Evolutionary conservation across 768 basidiomycete genomes (phyloP).

Genomic region (Podaxis mareebaensis): DNA sequence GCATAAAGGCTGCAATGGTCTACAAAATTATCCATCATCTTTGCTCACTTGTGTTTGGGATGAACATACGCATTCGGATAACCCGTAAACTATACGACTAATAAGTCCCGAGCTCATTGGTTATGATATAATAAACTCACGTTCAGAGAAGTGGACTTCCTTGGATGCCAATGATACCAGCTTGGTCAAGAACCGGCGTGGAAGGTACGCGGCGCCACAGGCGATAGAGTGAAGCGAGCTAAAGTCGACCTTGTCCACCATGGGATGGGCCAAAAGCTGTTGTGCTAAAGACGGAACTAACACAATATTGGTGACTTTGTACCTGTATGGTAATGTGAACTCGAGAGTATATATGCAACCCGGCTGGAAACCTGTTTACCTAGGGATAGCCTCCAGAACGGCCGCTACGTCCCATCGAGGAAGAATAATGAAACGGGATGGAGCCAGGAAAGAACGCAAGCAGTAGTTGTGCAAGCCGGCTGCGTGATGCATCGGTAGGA

Average conservation of each 20-base stretch:
- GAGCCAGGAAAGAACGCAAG: slow-evolving; percentile 49
- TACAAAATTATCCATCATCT: slow-evolving; percentile 23
- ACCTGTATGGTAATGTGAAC: too few species aligned
- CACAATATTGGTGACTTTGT: too few species aligned
- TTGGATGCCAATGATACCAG: slow-evolving; percentile 35
- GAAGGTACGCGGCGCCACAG: slow-evolving; percentile 70
- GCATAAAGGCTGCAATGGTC: slow-evolving; percentile 54
- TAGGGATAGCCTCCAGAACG: slow-evolving; percentile 55
- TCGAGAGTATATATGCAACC: neutral
- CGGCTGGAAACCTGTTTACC: slow-evolving; percentile 36
- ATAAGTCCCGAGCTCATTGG: neutral
- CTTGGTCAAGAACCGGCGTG: slow-evolving; percentile 47
- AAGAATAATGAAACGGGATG: slow-evolving; percentile 50
- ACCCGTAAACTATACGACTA: slow-evolving; percentile 59
- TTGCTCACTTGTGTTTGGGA: neutral
- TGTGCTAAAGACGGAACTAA: slow-evolving; percentile 61
- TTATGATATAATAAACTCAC: slow-evolving; percentile 28
- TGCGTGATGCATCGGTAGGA: slow-evolving; percentile 67
- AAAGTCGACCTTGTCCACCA: slow-evolving; percentile 48
- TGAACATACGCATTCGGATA: slow-evolving; percentile 61
- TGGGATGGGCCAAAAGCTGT: slow-evolving; percentile 60
- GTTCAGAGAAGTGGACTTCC: slow-evolving; percentile 40
- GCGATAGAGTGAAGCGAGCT: slow-evolving; percentile 43
- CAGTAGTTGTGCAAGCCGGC: slow-evolving; percentile 55
- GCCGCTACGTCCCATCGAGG: slow-evolving; percentile 57